Conservation (phyloP, 805 yeast genomes). For the Yamadazyma takamatsuzukensis region DNA sequence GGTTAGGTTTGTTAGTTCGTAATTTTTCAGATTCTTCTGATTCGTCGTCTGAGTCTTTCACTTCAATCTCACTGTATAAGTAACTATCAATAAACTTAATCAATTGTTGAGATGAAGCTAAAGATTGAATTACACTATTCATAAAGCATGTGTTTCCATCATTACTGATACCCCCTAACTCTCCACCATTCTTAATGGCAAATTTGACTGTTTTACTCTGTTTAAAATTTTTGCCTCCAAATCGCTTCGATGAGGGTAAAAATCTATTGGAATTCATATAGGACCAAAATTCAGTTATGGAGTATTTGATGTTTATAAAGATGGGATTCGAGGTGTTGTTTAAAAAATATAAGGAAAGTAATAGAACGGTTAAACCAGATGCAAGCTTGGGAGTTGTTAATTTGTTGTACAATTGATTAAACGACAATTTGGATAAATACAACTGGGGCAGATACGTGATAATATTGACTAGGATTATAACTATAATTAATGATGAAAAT, state of each 20-base stretch:
- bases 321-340: too few relatives aligned
- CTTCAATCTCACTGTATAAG: conserved; percentile 22
- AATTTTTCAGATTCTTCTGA: conserved; percentile 1
- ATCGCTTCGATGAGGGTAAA: conserved; percentile 7
- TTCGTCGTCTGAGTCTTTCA: conserved; percentile 9
- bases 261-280: conserved; percentile 9
- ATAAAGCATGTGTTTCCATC: conserved; percentile 95
- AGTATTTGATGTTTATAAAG: too few relatives aligned
- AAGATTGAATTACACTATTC: conserved; percentile 83
- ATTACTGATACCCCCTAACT: conserved; percentile 79
- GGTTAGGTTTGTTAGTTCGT: conserved; percentile 15
- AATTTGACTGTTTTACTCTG: conserved; percentile 26
- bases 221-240: conserved; percentile 7
- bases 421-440: too few relatives aligned
- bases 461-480: too few relatives aligned
- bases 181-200: conserved; percentile 63
- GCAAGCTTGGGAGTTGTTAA: too few relatives aligned
- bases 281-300: too few relatives aligned
- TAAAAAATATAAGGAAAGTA: too few relatives aligned
- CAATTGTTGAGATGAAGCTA: conserved; percentile 70
- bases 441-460: too few relatives aligned
- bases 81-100: conserved; percentile 50
- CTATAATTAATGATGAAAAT: neutral
- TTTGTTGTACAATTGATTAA: too few relatives aligned
- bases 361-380: too few relatives aligned